Percentiles rank a stretch among this genome's conserved stretches.
Conservation (phyloP, 352 stramenopile species). For the Phytophthora citricola region DNA sequence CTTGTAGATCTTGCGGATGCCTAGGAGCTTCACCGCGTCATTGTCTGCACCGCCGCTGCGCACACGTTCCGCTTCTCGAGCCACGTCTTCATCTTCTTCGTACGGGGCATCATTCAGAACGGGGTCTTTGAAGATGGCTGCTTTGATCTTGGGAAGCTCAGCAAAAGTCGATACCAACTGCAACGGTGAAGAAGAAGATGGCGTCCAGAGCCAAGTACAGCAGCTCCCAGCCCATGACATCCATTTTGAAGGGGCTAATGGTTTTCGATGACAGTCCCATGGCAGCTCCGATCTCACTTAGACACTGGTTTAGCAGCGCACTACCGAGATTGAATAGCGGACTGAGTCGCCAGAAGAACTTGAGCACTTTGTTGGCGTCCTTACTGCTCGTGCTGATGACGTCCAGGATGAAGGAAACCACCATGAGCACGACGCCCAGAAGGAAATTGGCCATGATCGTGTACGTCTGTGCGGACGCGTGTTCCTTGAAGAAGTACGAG, state of each 20-base stretch:
- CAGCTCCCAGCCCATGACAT: conserved; percentile 64
- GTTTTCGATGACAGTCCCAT: conserved; percentile 32
- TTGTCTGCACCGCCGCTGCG: conserved; percentile 32
- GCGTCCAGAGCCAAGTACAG: conserved; percentile 46
- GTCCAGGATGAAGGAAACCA: conserved; percentile 64
- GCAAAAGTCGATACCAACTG: conserved; percentile 50
- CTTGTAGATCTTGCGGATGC: conserved; percentile 52
- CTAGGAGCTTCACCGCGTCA: conserved; percentile 42
- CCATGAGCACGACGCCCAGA: conserved; percentile 61
- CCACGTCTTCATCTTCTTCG: conserved; percentile 52
- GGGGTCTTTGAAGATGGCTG: conserved; percentile 31
- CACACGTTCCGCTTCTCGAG: conserved; percentile 42
- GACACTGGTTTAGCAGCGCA: conserved; percentile 42
- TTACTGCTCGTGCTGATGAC: conserved; percentile 45
- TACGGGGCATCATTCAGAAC: conserved; percentile 20
- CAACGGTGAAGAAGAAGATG: conserved; percentile 31
- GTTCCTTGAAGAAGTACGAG: conserved; percentile 69
- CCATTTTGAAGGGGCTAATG: conserved; percentile 52
- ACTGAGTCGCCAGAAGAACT: conserved; percentile 79
- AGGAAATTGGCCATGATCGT: conserved; percentile 74
- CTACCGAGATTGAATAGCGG: conserved; percentile 57
- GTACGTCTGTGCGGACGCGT: conserved; percentile 65
- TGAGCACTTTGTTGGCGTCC: conserved; percentile 59
- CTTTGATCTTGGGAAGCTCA: conserved; percentile 39
- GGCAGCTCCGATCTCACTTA: conserved; percentile 39